A percentile compares a stretch with the other conserved stretches of the same genome.
Conservation (phyloP, 352 stramenopile species). For the Pseudoperonospora humuli region DNA sequence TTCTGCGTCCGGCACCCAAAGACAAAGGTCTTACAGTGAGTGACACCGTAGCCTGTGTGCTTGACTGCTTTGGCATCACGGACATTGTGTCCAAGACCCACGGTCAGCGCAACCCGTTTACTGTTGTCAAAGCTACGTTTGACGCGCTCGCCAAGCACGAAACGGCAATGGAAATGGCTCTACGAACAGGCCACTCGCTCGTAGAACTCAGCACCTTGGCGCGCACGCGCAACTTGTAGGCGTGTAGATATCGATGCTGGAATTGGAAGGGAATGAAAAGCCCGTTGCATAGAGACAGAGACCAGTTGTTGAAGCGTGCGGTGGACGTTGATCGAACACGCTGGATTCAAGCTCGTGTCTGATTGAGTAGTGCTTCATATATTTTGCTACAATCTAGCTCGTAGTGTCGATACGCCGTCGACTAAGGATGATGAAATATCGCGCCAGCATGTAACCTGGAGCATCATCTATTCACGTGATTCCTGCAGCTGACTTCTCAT, state of each 20-base stretch:
- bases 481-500: constrained; percentile 27
- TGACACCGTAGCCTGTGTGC: constrained; percentile 73
- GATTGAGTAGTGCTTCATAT: constrained; percentile 10
- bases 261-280: constrained; percentile 11
- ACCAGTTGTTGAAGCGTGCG: constrained; percentile 3
- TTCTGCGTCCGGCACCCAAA: constrained; percentile 69
- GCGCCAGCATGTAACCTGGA: background rate
- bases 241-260: too few species aligned
- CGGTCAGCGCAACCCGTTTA: constrained; percentile 92
- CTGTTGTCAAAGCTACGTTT: constrained; percentile 92
- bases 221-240: constrained; percentile 61
- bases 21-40: constrained; percentile 72
- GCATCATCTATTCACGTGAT: constrained; percentile 11
- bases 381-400: constrained; percentile 5
- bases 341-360: too few species aligned
- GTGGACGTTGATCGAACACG: constrained; percentile 6
- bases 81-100: constrained; percentile 90
- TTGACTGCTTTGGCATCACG: constrained; percentile 90
- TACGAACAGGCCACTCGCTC: constrained; percentile 87
- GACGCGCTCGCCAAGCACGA: constrained; percentile 92
- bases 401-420: background rate
- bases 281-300: constrained; percentile 23
- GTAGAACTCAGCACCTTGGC: constrained; percentile 74
- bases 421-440: background rate
- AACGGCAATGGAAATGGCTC: constrained; percentile 89